Evolutionary conservation across 345 rosid genomes (phyloP), one percentile per base, ranked within the genome.

Genomic region (Moringa oleifera): DNA sequence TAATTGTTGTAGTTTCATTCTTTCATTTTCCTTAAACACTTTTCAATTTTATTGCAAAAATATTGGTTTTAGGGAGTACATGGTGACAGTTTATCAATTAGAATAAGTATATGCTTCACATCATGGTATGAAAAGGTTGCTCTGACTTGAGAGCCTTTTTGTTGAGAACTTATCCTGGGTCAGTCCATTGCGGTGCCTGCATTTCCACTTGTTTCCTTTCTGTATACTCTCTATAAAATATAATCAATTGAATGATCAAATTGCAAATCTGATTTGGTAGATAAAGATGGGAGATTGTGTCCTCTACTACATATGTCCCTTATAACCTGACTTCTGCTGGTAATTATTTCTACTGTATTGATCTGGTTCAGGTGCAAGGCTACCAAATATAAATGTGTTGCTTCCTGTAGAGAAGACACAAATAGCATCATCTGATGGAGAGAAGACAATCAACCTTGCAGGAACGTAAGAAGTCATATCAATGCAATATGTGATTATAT

Each of bases 351-450:
- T 37, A 36, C 56, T 28, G 37, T 33, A 21, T 20, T 1, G 12
- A 6, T 53, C 55, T 23, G 52, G 60, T 64, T 65, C 82, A 91
- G 98, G 96, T 68, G 89, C 89, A 23, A 87, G 78, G 77, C 66
- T 91, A 58, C 92, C 98, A 62, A 87, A 76, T 58, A 59, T 91
- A n/a, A 85, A 70, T 52, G 50, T 91, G 70, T 68, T 83, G 66
- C 80, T 91, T 72, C 78, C 98, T n/a, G 55, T 72, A 41, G 88
- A 82, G 67, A 79, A 70, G 66, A 64, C 80, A 51, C 77, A 80
- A 63, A 24, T 88, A 37, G 55, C 37, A n/a, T 74, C 81, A 55
- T 61, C 81, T 24, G 61, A 70, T 64, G 85, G 85, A 62, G 91
- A 76, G 70, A 86, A 79, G 78, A 75, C 80, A 55, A 73, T 88